Evolutionary conservation across 768 basidiomycete genomes (phyloP).

Genomic region (Mycena indigotica): DNA sequence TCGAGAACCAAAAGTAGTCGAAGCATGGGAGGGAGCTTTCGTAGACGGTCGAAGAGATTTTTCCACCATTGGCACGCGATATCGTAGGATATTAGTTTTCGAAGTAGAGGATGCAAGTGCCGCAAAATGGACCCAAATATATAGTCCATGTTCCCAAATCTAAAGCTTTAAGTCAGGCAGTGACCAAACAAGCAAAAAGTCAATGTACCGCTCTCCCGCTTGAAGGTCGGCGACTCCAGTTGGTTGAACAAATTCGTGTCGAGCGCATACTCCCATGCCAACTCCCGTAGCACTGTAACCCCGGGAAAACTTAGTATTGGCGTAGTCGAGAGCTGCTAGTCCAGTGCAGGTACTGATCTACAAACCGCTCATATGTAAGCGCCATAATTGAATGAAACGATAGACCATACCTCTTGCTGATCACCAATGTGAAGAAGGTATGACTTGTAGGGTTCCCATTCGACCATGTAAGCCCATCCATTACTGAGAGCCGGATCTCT

Average conservation of each 20-base stretch:
- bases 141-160: constrained; percentile 32
- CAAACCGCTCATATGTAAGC: not conserved
- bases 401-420: constrained; percentile 19
- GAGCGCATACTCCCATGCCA: constrained; percentile 23
- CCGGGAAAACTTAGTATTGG: constrained; percentile 13
- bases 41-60: constrained; percentile 19
- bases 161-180: constrained; percentile 16
- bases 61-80: constrained; percentile 34
- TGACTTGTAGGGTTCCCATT: not conserved
- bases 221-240: constrained; percentile 30
- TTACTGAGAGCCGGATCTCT: constrained; percentile 10
- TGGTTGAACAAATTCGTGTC: constrained; percentile 25
- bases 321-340: constrained; percentile 22
- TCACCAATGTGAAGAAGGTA: constrained; percentile 5
- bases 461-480: constrained; percentile 19
- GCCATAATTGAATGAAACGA: not conserved
- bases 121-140: constrained; percentile 13
- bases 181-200: too few species aligned
- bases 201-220: constrained; percentile 34
- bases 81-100: constrained; percentile 24
- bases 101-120: constrained; percentile 11
- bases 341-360: constrained; percentile 26
- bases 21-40: constrained; percentile 7
- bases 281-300: constrained; percentile 27
- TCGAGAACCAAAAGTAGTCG: constrained; percentile 10